Evolutionary conservation across 139 green algal genomes (phyloP).

Genomic region (Protoeuglena noctilucae): DNA sequence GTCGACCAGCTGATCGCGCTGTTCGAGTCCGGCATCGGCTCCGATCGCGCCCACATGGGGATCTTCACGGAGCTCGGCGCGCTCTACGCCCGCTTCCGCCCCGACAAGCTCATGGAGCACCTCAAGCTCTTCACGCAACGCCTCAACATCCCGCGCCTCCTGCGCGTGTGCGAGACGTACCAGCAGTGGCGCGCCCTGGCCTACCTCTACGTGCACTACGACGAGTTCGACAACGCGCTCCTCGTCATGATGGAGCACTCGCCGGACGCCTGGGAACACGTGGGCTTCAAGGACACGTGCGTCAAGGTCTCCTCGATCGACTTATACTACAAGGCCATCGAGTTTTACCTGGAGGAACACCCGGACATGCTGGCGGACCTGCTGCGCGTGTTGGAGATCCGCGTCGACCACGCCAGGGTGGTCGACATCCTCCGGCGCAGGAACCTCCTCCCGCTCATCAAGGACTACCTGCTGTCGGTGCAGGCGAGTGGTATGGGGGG

Average conservation of each 20-base stretch:
- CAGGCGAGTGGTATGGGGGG: too few relatives aligned
- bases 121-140: conserved; percentile 92
- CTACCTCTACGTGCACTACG: conserved; percentile 90
- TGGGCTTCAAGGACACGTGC: conserved; percentile 88
- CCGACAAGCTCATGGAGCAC: conserved; percentile 95
- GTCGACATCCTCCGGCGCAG: conserved; percentile 79
- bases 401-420: conserved; percentile 82
- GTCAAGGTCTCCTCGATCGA: conserved; percentile 75
- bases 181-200: conserved; percentile 92
- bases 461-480: conserved; percentile 86
- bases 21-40: conserved; percentile 88
- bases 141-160: conserved; percentile 96
- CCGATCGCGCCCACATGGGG: conserved; percentile 98
- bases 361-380: conserved; percentile 88
- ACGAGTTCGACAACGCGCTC: conserved; percentile 97
- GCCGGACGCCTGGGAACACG: conserved; percentile 88
- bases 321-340: conserved; percentile 83
- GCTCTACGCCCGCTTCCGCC: conserved; percentile 68
- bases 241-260: conserved; percentile 86
- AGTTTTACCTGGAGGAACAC: conserved; percentile 95
- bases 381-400: conserved; percentile 59
- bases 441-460: conserved; percentile 77
- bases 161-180: conserved; percentile 82
- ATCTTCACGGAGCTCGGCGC: conserved; percentile 98
- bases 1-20: conserved; percentile 88